Base-by-base conservation (phyloP, 2,329 filamentous ascomycete genomes). In the Sporothrix pseudoabietina region DNA sequence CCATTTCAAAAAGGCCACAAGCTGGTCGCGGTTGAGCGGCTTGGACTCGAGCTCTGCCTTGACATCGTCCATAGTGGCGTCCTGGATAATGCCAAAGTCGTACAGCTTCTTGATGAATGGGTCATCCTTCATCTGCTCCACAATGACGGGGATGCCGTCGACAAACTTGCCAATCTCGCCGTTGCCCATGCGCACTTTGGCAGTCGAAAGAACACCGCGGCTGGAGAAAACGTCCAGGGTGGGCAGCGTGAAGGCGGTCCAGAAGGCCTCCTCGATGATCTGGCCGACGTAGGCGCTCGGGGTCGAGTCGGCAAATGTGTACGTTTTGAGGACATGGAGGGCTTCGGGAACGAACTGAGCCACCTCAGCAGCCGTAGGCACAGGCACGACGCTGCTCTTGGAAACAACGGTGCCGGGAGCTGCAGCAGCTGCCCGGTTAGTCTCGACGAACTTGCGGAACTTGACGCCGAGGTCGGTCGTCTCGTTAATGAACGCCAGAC, bases 241-340 rank as follows among this genome's bases (percentile, higher is more conserved):
- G 2, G 93, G 90, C 76, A 91, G 91, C 79, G 89, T 91, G 78
- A 92, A 96, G 75, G 93, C 94, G 49, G 90, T 97, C 96, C 96
- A 99, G 80, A 99, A 99, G 0, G 94, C 93, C 81, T 98, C 93
- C 79, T 98, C 94, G 71, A 99, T 93, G 75, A 93, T 91, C 78
- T 94, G 90, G 0, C 94, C 93, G 26, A 98, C 92, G 74, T 92
- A 87, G 0, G 88, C 87, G 75, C 92, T 97, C 0, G 96, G 96
- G 0, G 97, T 98, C 1, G 96, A 98, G 78, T 97, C 93, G 52
- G 87, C 87, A 77, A 96, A 97, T 0, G 92, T 93, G 80, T 96
- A 99, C 22, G 96, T 95, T 77, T 93, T 92, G 74, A 96, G 87
- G 3, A 92, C 91, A 79, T 98, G 94, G 22, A 94, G 84, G 16